Conservation (phyloP, 495 filamentous ascomycete species). For the Daldinia decipiens region DNA sequence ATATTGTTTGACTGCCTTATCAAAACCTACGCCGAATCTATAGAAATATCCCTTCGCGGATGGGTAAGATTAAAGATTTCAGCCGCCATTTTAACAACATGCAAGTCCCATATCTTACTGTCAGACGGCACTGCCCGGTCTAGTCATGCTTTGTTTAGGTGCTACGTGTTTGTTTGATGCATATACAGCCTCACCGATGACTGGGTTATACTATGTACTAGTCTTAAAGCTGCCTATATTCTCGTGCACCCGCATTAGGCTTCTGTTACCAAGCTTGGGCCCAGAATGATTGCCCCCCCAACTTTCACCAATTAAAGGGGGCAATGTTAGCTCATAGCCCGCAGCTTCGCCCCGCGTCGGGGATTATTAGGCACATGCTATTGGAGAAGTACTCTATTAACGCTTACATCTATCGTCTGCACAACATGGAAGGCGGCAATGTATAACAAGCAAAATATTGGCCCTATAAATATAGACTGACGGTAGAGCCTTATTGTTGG, state of each 20-base stretch:
- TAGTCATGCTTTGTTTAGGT: neutral
- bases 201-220: neutral
- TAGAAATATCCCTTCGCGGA: neutral
- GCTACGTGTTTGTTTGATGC: neutral
- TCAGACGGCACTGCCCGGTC: constrained; percentile 7
- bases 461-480: constrained; percentile 13
- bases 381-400: neutral
- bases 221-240: neutral
- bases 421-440: constrained; percentile 16
- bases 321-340: neutral
- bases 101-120: neutral
- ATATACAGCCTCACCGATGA: constrained; percentile 14
- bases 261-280: neutral
- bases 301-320: neutral
- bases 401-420: constrained; percentile 6
- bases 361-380: constrained; percentile 5
- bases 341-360: constrained; percentile 30
- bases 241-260: neutral
- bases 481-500: neutral
- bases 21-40: neutral
- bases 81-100: neutral
- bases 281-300: neutral
- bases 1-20: neutral
- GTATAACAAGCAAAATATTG: neutral
- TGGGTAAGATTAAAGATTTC: neutral